Conservation (phyloP, 768 basidiomycete species). For the Collybiopsis confluens region DNA sequence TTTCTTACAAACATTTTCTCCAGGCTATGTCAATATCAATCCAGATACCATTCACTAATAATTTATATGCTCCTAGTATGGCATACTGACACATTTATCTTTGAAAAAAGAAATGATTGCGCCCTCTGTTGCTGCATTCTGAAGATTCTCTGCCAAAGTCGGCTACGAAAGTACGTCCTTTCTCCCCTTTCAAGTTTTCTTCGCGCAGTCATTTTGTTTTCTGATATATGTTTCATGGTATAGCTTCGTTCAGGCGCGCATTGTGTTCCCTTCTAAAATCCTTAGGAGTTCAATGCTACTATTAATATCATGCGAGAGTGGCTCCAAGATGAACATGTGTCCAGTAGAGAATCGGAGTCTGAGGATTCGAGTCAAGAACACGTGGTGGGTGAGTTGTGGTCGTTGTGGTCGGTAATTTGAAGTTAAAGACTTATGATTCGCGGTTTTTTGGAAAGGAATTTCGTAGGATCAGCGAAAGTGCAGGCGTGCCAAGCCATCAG, state of each 20-base stretch:
- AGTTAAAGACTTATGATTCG: too few species aligned
- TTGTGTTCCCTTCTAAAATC: constrained; percentile 65
- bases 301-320: constrained; percentile 50
- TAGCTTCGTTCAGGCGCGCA: constrained; percentile 54
- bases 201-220: too few species aligned
- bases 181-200: too few species aligned
- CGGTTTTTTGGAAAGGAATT: too few species aligned
- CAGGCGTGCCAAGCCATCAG: too few species aligned
- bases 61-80: background rate
- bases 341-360: too few species aligned
- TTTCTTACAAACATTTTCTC: background rate
- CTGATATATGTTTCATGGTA: too few species aligned
- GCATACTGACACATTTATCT: background rate
- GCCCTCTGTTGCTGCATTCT: constrained; percentile 30
- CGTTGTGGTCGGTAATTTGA: too few species aligned
- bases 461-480: too few species aligned
- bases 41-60: constrained; percentile 22
- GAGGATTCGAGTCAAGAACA: too few species aligned
- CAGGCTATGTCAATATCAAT: constrained; percentile 57
- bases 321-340: constrained; percentile 28
- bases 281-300: constrained; percentile 46
- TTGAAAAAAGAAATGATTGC: constrained; percentile 52
- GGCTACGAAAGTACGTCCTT: constrained; percentile 29
- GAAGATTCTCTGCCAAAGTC: constrained; percentile 32
- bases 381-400: too few species aligned